Evolutionary conservation across 2,329 filamentous ascomycete species (phyloP).

Genomic region (Penicillium brasilianum): DNA sequence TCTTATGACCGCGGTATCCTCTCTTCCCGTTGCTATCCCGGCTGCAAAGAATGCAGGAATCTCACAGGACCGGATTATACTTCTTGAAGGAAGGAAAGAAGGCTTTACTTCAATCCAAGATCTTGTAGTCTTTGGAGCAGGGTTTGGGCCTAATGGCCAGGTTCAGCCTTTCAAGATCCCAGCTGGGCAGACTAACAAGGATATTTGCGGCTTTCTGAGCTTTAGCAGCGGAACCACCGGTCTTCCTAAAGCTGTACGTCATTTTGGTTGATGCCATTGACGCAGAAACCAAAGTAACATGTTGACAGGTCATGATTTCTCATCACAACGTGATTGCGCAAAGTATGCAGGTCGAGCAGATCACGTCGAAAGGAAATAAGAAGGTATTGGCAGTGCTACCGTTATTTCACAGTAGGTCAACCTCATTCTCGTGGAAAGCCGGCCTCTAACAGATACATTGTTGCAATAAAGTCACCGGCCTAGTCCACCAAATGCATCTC

Average conservation of each 20-base stretch:
- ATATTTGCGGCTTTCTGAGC: slow-evolving; percentile 59
- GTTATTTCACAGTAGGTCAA: slow-evolving; percentile 60
- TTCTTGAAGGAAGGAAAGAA: slow-evolving; percentile 60
- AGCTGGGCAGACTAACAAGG: slow-evolving; percentile 59
- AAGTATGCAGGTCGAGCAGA: slow-evolving; percentile 62
- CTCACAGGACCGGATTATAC: slow-evolving; percentile 57
- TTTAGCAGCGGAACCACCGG: slow-evolving; percentile 59
- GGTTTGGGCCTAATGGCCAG: slow-evolving; percentile 50
- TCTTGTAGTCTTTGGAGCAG: slow-evolving; percentile 39
- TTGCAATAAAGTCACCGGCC: slow-evolving; percentile 57
- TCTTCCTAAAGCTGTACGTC: slow-evolving; percentile 51
- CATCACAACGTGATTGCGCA: slow-evolving; percentile 64
- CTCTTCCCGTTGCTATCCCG: slow-evolving; percentile 59
- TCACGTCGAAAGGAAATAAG: slow-evolving; percentile 56
- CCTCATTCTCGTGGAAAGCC: no score
- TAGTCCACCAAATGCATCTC: slow-evolving; percentile 55
- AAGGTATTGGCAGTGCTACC: slow-evolving; percentile 64
- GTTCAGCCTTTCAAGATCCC: slow-evolving; percentile 56
- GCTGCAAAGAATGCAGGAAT: slow-evolving; percentile 62
- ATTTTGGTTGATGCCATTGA: background rate
- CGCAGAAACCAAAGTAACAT: background rate
- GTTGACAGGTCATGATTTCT: slow-evolving; percentile 54
- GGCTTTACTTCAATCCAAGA: slow-evolving; percentile 54
- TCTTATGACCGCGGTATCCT: slow-evolving; percentile 61
- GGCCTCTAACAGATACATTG: background rate